Conservation (phyloP, 1,284 basidiomycete genomes). For the Boletus semigastroideus region DNA sequence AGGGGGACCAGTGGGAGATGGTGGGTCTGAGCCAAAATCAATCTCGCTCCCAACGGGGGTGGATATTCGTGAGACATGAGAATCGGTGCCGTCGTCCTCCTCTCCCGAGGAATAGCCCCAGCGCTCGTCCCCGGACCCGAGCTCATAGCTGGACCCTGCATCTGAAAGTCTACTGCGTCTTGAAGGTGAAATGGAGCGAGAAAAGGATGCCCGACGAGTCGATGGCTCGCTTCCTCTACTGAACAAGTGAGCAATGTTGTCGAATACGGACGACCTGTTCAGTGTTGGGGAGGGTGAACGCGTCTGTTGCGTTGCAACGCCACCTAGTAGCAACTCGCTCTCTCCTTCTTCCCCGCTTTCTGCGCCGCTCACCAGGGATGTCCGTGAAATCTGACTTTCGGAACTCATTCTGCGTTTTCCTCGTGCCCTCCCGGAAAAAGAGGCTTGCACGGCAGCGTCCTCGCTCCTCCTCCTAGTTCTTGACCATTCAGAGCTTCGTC, state of each 20-base stretch:
- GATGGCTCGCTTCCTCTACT: constrained; percentile 46
- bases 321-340: constrained; percentile 24
- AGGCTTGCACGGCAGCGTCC: constrained; percentile 35
- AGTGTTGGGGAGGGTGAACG: constrained; percentile 42
- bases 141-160: constrained; percentile 56
- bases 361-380: constrained; percentile 29
- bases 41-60: constrained; percentile 54
- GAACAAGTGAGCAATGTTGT: constrained; percentile 71
- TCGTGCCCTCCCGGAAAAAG: constrained; percentile 30
- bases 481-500: constrained; percentile 59
- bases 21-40: constrained; percentile 67
- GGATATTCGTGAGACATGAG: constrained; percentile 19
- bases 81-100: constrained; percentile 45
- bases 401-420: constrained; percentile 45
- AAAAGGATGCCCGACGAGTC: constrained; percentile 52
- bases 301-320: constrained; percentile 26
- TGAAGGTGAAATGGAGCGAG: constrained; percentile 52
- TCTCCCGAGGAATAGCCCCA: constrained; percentile 83
- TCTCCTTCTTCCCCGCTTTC: constrained; percentile 27
- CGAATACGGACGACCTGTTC: constrained; percentile 56
- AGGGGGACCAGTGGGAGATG: constrained; percentile 49
- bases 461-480: constrained; percentile 52
- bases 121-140: constrained; percentile 57
- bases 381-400: constrained; percentile 45
- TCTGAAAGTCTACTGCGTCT: constrained; percentile 55